Evolutionary conservation across 176 grass and related monocot species (phyloP).

Genomic region (Raddia guianensis): DNA sequence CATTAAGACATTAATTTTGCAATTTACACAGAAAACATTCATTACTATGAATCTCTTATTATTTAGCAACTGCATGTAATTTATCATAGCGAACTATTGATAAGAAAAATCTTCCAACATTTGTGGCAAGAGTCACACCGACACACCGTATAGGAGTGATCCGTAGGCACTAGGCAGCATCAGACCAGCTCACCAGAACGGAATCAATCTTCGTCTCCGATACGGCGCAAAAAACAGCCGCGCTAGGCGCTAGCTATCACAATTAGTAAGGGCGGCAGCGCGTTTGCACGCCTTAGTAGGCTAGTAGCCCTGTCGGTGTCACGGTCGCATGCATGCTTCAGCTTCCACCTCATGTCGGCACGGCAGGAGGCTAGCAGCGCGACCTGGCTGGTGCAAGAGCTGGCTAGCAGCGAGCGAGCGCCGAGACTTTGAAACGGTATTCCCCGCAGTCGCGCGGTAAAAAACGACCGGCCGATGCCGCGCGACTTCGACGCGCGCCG

Average conservation of each 20-base stretch:
- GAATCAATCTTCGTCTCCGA: background rate
- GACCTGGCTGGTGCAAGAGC: background rate
- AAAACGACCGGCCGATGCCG: background rate
- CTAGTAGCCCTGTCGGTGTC: background rate
- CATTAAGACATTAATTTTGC: background rate
- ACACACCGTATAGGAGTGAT: background rate
- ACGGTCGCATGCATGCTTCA: background rate
- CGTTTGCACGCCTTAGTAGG: background rate
- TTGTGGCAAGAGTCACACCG: background rate
- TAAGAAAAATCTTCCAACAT: background rate
- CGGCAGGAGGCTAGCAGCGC: background rate
- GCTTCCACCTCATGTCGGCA: conserved; percentile 23
- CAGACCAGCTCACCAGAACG: background rate
- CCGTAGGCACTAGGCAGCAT: background rate
- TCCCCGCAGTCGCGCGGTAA: background rate
- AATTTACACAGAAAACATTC: background rate
- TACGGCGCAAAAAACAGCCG: background rate
- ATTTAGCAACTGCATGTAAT: too few species aligned
- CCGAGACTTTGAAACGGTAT: conserved; percentile 49
- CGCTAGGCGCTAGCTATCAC: background rate
- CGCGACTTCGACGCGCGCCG: conserved; percentile 5
- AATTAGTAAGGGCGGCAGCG: background rate
- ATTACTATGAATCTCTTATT: background rate
- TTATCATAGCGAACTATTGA: background rate
- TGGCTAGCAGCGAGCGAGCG: background rate